Evolutionary conservation across 2,329 filamentous ascomycete genomes (phyloP).

Genomic region (Penicillium brasilianum): DNA sequence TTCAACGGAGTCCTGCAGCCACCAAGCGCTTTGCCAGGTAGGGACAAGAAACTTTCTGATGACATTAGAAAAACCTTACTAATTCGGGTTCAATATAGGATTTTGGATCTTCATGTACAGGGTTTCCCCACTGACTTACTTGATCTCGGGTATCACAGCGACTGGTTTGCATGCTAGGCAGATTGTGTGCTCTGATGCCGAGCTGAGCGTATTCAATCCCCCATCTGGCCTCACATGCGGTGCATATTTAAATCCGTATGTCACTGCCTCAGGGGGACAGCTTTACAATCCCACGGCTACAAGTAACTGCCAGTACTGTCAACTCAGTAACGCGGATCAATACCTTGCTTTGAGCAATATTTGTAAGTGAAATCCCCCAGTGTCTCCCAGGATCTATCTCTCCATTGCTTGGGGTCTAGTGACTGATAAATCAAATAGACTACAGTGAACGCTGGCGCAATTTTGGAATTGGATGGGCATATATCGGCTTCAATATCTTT

Average conservation of each 20-base stretch:
- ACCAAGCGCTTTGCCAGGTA: slow-evolving; percentile 62
- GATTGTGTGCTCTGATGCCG: slow-evolving; percentile 71
- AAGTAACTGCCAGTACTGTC: slow-evolving; percentile 57
- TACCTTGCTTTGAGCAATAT: slow-evolving; percentile 54
- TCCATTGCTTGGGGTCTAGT: not conserved
- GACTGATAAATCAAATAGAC: slow-evolving; percentile 27
- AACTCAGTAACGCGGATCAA: slow-evolving; percentile 45
- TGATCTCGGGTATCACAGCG: slow-evolving; percentile 73
- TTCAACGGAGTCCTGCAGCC: slow-evolving; percentile 75
- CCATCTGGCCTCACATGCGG: slow-evolving; percentile 62
- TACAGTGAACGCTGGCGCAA: slow-evolving; percentile 71
- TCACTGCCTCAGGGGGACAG: slow-evolving; percentile 57
- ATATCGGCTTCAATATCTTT: slow-evolving; percentile 63
- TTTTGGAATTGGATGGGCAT: slow-evolving; percentile 67
- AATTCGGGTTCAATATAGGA: slow-evolving; percentile 33
- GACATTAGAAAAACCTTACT: not conserved
- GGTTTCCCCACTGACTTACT: slow-evolving; percentile 80
- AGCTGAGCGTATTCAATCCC: slow-evolving; percentile 71
- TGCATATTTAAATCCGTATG: slow-evolving; percentile 62
- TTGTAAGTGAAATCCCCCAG: slow-evolving; percentile 26
- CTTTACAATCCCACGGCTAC: slow-evolving; percentile 58
- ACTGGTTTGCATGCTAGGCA: slow-evolving; percentile 70
- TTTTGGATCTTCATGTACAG: slow-evolving; percentile 90
- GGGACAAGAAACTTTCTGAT: not conserved
- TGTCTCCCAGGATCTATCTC: not conserved